These are phyloP conservation scores for Venturiaceae sp. DNA, from an alignment of 2,329 filamentous ascomycete species.

Conservation along the genomic window DNA sequence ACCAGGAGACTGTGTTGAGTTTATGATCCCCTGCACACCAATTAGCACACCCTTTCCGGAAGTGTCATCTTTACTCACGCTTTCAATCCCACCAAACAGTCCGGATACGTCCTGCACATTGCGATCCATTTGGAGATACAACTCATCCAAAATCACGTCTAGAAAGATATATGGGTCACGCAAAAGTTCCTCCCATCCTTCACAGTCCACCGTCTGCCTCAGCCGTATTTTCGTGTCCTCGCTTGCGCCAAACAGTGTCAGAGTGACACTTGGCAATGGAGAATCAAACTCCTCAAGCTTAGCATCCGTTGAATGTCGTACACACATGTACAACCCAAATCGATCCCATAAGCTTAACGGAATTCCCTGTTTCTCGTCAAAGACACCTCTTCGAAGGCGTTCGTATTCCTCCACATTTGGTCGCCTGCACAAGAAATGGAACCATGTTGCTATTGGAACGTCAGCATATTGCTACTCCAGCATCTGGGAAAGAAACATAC, in stretches of 20 bases:
- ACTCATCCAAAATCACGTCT: constrained; percentile 20
- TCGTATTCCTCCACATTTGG: constrained; percentile 9
- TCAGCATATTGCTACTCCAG: background rate
- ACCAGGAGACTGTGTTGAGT: constrained; percentile 13
- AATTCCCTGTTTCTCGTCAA: background rate
- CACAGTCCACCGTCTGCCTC: constrained; percentile 10
- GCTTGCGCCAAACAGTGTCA: constrained; percentile 21
- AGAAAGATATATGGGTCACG: constrained; percentile 23
- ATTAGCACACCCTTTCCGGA: background rate
- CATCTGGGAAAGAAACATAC: background rate
- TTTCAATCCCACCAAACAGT: constrained; percentile 22
- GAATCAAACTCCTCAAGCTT: background rate
- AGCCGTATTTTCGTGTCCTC: constrained; percentile 13
- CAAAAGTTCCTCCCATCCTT: constrained; percentile 15
- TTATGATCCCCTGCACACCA: constrained; percentile 14
- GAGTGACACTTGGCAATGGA: constrained; percentile 11
- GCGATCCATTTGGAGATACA: constrained; percentile 20
- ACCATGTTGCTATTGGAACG: constrained; percentile 8
- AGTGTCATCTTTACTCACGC: constrained; percentile 11
- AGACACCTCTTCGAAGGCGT: background rate
- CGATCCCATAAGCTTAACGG: background rate
- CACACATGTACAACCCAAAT: background rate
- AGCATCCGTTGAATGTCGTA: background rate
- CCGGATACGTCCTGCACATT: constrained; percentile 19
- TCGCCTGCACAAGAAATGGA: constrained; percentile 17